These are phyloP conservation scores for Metschnikowia similis DNA, from an alignment of 805 yeast species.

Conservation along the genomic window DNA sequence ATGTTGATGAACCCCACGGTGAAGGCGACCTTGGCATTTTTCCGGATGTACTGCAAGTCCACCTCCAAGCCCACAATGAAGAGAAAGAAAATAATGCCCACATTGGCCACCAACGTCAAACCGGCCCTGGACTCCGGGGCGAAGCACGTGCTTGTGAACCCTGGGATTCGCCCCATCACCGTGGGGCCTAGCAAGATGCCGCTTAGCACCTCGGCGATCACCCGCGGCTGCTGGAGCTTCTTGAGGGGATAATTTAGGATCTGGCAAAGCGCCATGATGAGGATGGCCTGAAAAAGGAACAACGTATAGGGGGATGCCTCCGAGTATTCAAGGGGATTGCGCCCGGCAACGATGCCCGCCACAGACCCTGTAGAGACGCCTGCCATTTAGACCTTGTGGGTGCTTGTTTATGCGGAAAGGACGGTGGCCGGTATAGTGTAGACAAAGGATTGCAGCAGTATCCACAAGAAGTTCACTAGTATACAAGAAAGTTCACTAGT, in stretches of 20 bases:
- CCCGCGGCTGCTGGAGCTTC: constrained; percentile 67
- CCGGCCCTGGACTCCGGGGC: constrained; percentile 61
- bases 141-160: constrained; percentile 61
- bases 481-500: no score
- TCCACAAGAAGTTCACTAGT: no score
- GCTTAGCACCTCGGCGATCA: constrained; percentile 75
- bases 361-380: constrained; percentile 34
- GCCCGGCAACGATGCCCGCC: constrained; percentile 70
- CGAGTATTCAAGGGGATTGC: constrained; percentile 61
- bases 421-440: not conserved
- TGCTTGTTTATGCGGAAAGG: no score
- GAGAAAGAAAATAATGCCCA: constrained; percentile 70
- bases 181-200: constrained; percentile 77
- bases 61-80: constrained; percentile 80
- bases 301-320: constrained; percentile 60
- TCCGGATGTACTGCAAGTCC: constrained; percentile 59
- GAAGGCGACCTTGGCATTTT: constrained; percentile 56
- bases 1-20: constrained; percentile 68
- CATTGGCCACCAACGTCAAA: constrained; percentile 62
- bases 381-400: not conserved
- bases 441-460: not conserved
- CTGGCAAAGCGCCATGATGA: constrained; percentile 58
- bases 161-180: constrained; percentile 67
- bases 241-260: constrained; percentile 57
- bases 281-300: constrained; percentile 64